phyloP scores from a whole-genome alignment of 2,329 filamentous ascomycete species.

The Thielaviopsis punctulata region DNA sequence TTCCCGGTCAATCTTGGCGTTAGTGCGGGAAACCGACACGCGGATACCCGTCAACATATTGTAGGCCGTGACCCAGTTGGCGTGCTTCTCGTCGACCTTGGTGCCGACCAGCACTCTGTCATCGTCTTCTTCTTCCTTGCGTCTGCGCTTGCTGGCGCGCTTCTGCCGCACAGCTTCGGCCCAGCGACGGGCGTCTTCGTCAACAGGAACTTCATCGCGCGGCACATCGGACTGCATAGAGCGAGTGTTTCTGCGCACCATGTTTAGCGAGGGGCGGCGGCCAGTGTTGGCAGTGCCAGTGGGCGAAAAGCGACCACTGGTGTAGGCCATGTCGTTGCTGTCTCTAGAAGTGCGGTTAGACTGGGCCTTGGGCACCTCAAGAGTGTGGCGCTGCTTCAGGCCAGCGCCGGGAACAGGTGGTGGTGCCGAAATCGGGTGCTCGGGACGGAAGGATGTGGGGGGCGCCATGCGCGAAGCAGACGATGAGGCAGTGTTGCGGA shows the following conservation, averaged over 20 bases:
- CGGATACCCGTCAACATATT: slow-evolving; percentile 99
- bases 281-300: slow-evolving; percentile 30
- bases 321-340: slow-evolving; percentile 50
- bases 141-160: slow-evolving; percentile 68
- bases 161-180: slow-evolving; percentile 87
- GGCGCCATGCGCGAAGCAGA: slow-evolving; percentile 3
- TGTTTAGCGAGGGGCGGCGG: slow-evolving; percentile 65
- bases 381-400: slow-evolving; percentile 67
- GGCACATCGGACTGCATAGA: slow-evolving; percentile 73
- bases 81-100: slow-evolving; percentile 92
- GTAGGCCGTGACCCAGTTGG: slow-evolving; percentile 95
- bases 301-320: slow-evolving; percentile 71
- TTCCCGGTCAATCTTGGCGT: slow-evolving; percentile 86
- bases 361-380: slow-evolving; percentile 62
- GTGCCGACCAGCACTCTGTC: slow-evolving; percentile 90
- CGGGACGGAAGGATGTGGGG: slow-evolving; percentile 2
- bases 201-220: slow-evolving; percentile 65
- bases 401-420: slow-evolving; percentile 25
- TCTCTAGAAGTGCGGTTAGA: slow-evolving; percentile 58
- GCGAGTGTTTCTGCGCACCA: slow-evolving; percentile 65
- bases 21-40: slow-evolving; percentile 87
- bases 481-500: slow-evolving; percentile 5
- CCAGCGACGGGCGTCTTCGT: slow-evolving; percentile 84
- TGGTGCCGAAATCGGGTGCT: slow-evolving; percentile 9
- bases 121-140: slow-evolving; percentile 76